A percentile compares a stretch with the other conserved stretches of the same genome.
These are phyloP conservation scores for Tuber brumale DNA, from an alignment of 495 filamentous ascomycete genomes.

Conservation along the genomic window DNA sequence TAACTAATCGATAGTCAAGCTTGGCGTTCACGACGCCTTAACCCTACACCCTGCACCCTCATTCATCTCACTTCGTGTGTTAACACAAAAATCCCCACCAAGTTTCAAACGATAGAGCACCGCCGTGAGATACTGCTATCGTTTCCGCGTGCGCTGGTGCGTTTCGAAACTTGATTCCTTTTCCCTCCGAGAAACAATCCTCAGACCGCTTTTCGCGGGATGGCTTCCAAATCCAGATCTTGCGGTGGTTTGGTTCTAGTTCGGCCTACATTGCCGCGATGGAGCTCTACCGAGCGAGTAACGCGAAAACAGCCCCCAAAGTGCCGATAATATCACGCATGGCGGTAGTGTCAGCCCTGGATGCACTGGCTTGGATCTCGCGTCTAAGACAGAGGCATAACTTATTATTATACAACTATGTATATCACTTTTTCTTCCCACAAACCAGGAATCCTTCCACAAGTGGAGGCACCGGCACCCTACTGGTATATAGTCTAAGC, in stretches of 20 bases:
- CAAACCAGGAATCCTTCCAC: background rate
- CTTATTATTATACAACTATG: background rate
- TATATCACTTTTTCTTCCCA: background rate
- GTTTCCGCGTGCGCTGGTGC: background rate
- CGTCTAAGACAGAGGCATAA: background rate
- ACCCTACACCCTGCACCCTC: constrained; percentile 23
- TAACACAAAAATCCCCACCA: background rate
- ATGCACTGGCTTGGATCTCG: background rate
- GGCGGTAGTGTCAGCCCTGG: background rate
- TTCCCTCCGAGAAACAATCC: background rate
- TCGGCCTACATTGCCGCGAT: background rate
- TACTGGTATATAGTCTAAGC: background rate
- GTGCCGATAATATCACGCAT: background rate
- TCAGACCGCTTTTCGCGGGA: background rate
- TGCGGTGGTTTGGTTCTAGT: background rate
- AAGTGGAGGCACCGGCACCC: background rate
- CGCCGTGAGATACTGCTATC: background rate
- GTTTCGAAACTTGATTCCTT: background rate
- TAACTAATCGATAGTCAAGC: constrained; percentile 24
- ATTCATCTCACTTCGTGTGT: background rate
- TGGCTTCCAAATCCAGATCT: background rate
- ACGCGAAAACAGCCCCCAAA: background rate
- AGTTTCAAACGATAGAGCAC: background rate
- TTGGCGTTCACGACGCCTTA: constrained; percentile 48
- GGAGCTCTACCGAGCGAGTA: background rate